Percentiles rank a stretch among this genome's conserved stretches.
Conservation (phyloP, 2,329 filamentous ascomycete genomes). For the Cladosporium sp. region DNA sequence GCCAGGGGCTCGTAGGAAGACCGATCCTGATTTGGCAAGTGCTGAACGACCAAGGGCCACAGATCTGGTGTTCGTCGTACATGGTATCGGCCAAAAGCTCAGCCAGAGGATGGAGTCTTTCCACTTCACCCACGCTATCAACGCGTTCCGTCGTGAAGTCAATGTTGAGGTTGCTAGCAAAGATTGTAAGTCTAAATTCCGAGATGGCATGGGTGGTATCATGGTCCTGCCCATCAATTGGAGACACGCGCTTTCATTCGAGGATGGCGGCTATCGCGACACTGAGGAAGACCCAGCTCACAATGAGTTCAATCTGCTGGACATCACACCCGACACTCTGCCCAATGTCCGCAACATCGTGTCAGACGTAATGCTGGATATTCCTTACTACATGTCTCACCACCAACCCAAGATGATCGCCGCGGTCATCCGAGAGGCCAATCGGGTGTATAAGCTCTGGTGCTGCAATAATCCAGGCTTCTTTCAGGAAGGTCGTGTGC, state of each 20-base stretch:
- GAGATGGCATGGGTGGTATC: conserved; percentile 76
- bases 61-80: conserved; percentile 84
- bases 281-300: conserved; percentile 52
- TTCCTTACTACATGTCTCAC: conserved; percentile 95
- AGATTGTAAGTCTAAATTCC: conserved; percentile 69
- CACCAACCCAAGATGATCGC: conserved; percentile 94
- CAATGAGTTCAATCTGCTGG: conserved; percentile 67
- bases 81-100: conserved; percentile 95
- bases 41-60: conserved; percentile 68
- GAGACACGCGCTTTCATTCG: conserved; percentile 83
- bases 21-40: conserved; percentile 58
- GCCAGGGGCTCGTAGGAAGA: conserved; percentile 35
- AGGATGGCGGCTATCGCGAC: conserved; percentile 64
- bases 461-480: conserved; percentile 91
- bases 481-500: conserved; percentile 70
- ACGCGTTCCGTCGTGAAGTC: conserved; percentile 78
- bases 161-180: conserved; percentile 77
- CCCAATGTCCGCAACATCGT: conserved; percentile 89
- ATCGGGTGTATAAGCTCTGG: conserved; percentile 94
- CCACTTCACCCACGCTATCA: conserved; percentile 95
- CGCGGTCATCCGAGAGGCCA: conserved; percentile 84
- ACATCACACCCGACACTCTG: conserved; percentile 88
- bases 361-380: conserved; percentile 96
- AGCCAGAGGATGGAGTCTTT: conserved; percentile 89
- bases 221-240: conserved; percentile 96